Base-by-base conservation (phyloP, 495 filamentous ascomycete genomes). In the Peziza echinospora region DNA sequence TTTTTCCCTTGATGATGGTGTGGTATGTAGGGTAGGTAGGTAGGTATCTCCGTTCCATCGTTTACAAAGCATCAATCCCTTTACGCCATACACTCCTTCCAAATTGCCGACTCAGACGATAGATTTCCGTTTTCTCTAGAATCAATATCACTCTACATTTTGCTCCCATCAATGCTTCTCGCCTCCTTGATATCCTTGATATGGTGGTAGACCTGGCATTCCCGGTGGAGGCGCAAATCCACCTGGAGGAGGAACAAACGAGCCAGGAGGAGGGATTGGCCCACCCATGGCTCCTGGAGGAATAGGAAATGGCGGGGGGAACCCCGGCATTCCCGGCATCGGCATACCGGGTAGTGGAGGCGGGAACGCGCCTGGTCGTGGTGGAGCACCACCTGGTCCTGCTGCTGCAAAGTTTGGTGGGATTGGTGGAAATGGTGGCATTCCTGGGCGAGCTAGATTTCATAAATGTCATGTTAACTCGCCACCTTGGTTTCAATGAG, bases 181-280 rank as follows among this genome's bases (percentile, higher is more conserved):
- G 45, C 51, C 49, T 40, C 44, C 49, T 17, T 45, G 43, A 5
- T 43, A 39, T 3, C 51, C 53, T 25, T 55, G 54, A 28, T 45
- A 48, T 3, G 53, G 53, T 11, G 53, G 30, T 17, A 37, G 13
- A 11, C 30, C 30, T 13, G 30, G 51, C 24, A 34, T 49, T n/a
- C 53, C 53, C 34, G 46, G 43, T 0, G 52, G 44, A 5, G 53
- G 46, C 9, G 37, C 41, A 26, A 51, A 39, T 8, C 53, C 48
- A 2, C 52, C 53, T 0, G 53, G 53, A 0, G 52, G 52, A 5
- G 52, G 52, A 3, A 45, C 49, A 44, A 54, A 48, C 3, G n/a
- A 9, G 9, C 41, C 41, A n/a, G 37, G 47, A 5, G 39, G 22
- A 24, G 47, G 24, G 24, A 49, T 44, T 17, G 47, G 47, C 8